Base-by-base conservation (phyloP, 345 rosid species). In the Syzygium aromaticum region DNA sequence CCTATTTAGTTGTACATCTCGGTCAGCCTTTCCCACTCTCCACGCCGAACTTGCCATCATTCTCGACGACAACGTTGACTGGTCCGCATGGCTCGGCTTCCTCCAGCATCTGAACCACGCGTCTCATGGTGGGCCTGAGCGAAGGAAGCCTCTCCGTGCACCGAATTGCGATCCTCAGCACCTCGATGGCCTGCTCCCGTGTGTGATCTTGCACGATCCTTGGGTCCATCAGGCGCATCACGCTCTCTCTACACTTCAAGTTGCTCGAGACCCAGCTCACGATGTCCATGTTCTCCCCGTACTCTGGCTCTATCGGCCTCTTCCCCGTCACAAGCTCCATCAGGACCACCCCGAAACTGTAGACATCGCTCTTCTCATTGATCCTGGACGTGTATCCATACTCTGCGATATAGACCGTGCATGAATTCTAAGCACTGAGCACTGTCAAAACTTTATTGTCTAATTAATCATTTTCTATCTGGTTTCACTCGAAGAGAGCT, bases 301-400 rank as follows among this genome's bases (percentile, higher is more conserved):
- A 96, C 89, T 95, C 98, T 0, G 93, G 89, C 89, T 97, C 99
- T 73, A 96, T 95, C 1, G 99, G 95, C 90, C 91, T 94, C 88
- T 91, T 98, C 17, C 99, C 99, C 0, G 94, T 96, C 84, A 98
- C 96, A 3, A 96, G 92, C 92, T 98, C 99, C 97, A 96, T 94
- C 84, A 98, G 84, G 51, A 98, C 98, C 54, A 98, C 99, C 10
- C 99, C 99, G 33, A 95, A 97, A 89, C 99, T 96, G 38, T 97
- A 97, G 87, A 97, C 99, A 59, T 97, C 99, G 85, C 95, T 94
- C 92, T 96, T 98, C 91, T 98, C 99, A 12, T 88, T 93, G 84
- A 98, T 98, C 86, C 92, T 98, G 89, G 87, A 92, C 2, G 99
- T 91, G 90, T 96, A 98, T 19, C 97, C 99, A 83, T 96, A 96